phyloP scores from a whole-genome alignment of 257 asterid genomes.

The Solanum virginianum region DNA sequence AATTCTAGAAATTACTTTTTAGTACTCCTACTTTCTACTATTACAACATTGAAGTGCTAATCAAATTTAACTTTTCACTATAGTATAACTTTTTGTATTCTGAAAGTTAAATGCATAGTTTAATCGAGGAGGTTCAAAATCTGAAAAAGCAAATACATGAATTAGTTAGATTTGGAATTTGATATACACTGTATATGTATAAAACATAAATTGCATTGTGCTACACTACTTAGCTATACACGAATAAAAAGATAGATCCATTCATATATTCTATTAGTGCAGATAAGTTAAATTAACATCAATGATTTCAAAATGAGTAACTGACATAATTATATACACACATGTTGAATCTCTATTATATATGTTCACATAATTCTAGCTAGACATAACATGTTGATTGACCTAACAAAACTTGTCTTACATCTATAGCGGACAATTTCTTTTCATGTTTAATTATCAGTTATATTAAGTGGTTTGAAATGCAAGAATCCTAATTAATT shows the following conservation, averaged over 20 bases:
- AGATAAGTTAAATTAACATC: background rate
- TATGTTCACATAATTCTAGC: background rate
- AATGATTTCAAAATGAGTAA: background rate
- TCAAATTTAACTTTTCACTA: too few relatives aligned
- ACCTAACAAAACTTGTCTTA: background rate
- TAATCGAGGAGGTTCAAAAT: too few relatives aligned
- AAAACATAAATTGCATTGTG: background rate
- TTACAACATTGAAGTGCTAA: background rate
- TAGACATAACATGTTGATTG: background rate
- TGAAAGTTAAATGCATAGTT: too few relatives aligned
- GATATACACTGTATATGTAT: too few relatives aligned
- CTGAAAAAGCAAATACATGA: too few relatives aligned
- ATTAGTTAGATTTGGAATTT: too few relatives aligned
- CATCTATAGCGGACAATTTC: background rate
- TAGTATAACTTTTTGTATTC: too few relatives aligned
- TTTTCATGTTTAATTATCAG: background rate
- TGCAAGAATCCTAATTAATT: slow-evolving; percentile 3
- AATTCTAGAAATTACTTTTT: background rate
- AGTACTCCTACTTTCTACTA: background rate
- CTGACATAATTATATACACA: background rate
- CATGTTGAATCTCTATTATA: background rate
- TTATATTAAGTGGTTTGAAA: background rate
- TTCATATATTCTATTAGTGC: background rate
- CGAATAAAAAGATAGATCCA: background rate
- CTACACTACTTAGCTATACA: background rate